Base-by-base conservation (phyloP, 73 alveolate species). In the Blepharisma stoltei region DNA sequence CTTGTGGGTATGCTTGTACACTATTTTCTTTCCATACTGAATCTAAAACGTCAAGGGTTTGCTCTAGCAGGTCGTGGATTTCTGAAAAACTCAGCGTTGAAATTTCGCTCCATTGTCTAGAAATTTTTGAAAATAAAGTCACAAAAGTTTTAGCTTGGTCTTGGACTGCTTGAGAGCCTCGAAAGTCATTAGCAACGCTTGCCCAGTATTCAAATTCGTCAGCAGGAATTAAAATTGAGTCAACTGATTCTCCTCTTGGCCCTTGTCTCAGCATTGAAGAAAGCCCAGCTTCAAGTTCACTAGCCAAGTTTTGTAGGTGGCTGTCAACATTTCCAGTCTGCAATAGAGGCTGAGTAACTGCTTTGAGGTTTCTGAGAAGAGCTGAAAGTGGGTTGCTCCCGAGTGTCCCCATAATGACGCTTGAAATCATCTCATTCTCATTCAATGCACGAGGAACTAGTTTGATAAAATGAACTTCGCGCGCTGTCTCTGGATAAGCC, bases 151-250 rank as follows among this genome's bases (percentile, higher is more conserved):
- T 90, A n/a, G 92, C 93, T 68, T 82, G 82, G 55, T 81, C 71
- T 43, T 88, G 91, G 54, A 77, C 77, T 9, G 43, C 52, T 20
- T 55, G 44, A 18, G 60, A 41, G 0, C 66, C 45, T 21, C 67
- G 77, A 67, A 81, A 80, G 54, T 54, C 84, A 32, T 83, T 76
- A 48, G 86, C 88, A 20, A 81, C 76, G 54, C 85, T 89, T 21
- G 20, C 54, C 93, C 95, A 89, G 52, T 84, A 76, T 60, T 89
- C 95, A 49, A 89, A 55, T 54, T 89, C 95, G 75, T 89, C 95
- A 43, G 84, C 69, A 8, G 95, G 95, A 6, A 86, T 11, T 14
- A 89, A 67, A 47, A 89, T 85, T 7, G 93, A 60, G 23, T n/a
- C 11, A 60, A 60, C 23, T 8, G 14, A 14, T 60, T 60, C 73